Evolutionary conservation across 164 flowering plant genomes (phyloP).

Genomic region (Dillenia turbinata): DNA sequence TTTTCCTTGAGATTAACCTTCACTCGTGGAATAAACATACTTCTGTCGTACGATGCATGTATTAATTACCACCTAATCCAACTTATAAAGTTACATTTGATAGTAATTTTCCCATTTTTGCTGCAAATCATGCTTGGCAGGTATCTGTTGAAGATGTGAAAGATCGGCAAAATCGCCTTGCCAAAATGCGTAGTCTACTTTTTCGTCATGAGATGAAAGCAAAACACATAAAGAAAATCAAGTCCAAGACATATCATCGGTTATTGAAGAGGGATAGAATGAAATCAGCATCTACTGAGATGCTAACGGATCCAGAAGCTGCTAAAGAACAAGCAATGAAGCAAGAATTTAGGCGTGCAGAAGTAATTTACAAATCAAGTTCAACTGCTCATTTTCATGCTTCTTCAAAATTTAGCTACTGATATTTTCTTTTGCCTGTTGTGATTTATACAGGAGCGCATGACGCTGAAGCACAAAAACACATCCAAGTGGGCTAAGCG

Average conservation of each 20-base stretch:
- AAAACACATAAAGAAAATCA: constrained; percentile 77
- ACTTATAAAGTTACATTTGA: too few relatives aligned
- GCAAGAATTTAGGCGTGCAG: constrained; percentile 79
- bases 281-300: constrained; percentile 38
- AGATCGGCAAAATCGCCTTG: constrained; percentile 62
- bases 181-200: constrained; percentile 85
- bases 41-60: too few relatives aligned
- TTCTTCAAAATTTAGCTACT: not conserved
- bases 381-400: not conserved
- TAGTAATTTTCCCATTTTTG: too few relatives aligned
- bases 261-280: constrained; percentile 62
- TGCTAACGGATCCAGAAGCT: constrained; percentile 70
- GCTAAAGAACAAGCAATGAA: constrained; percentile 77
- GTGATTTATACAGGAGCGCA: constrained; percentile 56
- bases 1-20: not conserved
- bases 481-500: constrained; percentile 81
- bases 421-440: constrained; percentile 1
- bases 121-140: constrained; percentile 24
- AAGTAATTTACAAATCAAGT: constrained; percentile 36
- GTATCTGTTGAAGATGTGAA: constrained; percentile 64
- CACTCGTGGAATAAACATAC: too few relatives aligned
- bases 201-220: constrained; percentile 86
- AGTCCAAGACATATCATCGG: constrained; percentile 80
- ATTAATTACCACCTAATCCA: too few relatives aligned
- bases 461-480: constrained; percentile 80